Conservation (phyloP, 495 filamentous ascomycete species). For the Astrocystis sublimbata region DNA sequence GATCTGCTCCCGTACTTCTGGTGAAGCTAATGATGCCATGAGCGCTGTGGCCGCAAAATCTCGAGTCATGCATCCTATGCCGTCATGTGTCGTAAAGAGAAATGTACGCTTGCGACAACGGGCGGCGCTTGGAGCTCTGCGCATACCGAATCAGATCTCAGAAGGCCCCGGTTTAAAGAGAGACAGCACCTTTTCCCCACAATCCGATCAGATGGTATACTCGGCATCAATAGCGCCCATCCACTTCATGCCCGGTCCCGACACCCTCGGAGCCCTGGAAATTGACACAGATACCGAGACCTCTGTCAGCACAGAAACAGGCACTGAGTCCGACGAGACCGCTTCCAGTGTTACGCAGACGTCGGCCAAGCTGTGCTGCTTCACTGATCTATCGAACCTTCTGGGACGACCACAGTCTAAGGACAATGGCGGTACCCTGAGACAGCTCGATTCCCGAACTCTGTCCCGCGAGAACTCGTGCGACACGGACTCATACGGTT, state of each 20-base stretch:
- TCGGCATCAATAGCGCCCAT: slow-evolving; percentile 18
- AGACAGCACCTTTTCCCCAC: slow-evolving; percentile 19
- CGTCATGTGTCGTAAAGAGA: slow-evolving; percentile 22
- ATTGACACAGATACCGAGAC: slow-evolving; percentile 37
- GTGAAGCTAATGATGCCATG: slow-evolving; percentile 36
- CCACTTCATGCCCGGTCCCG: slow-evolving; percentile 21
- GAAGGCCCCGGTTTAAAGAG: slow-evolving; percentile 29
- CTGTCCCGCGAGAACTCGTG: slow-evolving; percentile 27
- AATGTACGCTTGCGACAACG: slow-evolving; percentile 31
- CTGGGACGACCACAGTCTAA: slow-evolving; percentile 28
- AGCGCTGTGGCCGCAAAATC: slow-evolving; percentile 58
- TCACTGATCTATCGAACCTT: slow-evolving; percentile 40
- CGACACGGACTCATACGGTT: slow-evolving; percentile 48
- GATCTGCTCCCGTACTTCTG: slow-evolving; percentile 22
- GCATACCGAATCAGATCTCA: slow-evolving; percentile 39
- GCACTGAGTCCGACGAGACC: slow-evolving; percentile 19
- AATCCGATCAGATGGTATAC: slow-evolving; percentile 10
- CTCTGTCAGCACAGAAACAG: slow-evolving; percentile 20
- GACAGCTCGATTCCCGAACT: slow-evolving; percentile 22
- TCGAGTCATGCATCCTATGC: slow-evolving; percentile 28
- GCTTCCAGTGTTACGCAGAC: slow-evolving; percentile 2
- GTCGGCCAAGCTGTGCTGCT: slow-evolving; percentile 9
- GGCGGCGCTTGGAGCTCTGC: slow-evolving; percentile 34
- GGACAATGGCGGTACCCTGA: slow-evolving; percentile 27
- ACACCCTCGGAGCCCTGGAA: slow-evolving; percentile 26